Evolutionary conservation across 306 rosid species (phyloP), one percentile per base, ranked within the genome.

Genomic region (Glycine tomentella): DNA sequence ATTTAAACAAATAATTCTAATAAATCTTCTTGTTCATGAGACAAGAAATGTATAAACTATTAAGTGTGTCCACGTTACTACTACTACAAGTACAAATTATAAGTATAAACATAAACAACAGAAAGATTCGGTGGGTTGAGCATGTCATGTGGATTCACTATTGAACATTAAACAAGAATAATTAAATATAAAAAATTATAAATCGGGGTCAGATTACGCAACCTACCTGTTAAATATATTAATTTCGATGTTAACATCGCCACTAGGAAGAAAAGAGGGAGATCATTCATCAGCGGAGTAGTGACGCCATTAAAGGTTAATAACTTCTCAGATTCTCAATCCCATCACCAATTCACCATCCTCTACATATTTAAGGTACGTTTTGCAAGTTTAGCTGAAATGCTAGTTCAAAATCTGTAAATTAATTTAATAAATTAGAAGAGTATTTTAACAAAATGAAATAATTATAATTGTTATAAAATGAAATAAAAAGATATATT

Each of bases 131-230:
- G 72, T 73, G 72, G 74, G 46, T 36, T 72, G 8, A 56, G 40
- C 58, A 78, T 34, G 79, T 13, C 76, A 83, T 56, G 85, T 72
- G 64, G 33, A 78, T 78, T 78, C 50, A 72, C 75, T 50, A 56
- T 78, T 78, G 34, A 73, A 62, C 34, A 31, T 17, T n/a, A 72
- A 45, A 25, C 31, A 25, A 25, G 31, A 25, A 25, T 25, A 25
- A 25, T 25, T 25, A 25, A 25, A 25, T 25, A 36, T 36, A 12
- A 59, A 11, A 34, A 15, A 57, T 42, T 9, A 49, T 25, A 25
- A 25, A 6, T 20, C 4, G 15, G 62, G 73, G 48, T 45, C 55
- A 69, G 81, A 51, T 84, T 80, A 80, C 74, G 53, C 72, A 78
- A 46, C 69, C 73, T 48, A 68, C 48, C 31, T 25, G 31, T 14